Base-by-base conservation (phyloP, 768 basidiomycete genomes). In the Tulasnella sp. region DNA sequence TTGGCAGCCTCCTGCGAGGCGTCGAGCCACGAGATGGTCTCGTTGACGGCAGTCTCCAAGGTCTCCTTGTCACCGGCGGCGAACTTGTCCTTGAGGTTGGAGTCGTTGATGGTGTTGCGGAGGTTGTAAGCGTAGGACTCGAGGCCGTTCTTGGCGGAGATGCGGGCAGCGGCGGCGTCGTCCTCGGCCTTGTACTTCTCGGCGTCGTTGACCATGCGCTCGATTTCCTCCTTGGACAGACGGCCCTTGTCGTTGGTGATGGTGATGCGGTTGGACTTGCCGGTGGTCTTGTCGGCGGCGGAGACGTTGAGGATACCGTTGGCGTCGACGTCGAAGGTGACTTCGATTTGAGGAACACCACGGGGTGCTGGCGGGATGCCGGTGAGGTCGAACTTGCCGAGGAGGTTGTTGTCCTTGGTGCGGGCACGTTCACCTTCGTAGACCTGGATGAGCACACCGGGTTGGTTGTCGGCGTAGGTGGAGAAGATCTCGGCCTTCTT, bases 401-500 rank as follows among this genome's bases (percentile, higher is more conserved):
- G 87, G 78, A 87, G 85, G 85, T 88, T 87, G 84, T 88, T 88
- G 85, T 89, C 88, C 86, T 88, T 88, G 76, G 88, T 89, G 82
- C 87, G 84, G 78, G 86, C 85, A 78, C 88, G 86, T 83, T 89
- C 88, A 81, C 88, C 88, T 76, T 87, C 87, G 84, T 84, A 87
- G 58, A 88, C 88, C 84, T 89, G 87, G 85, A 89, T 88, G 81
- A 89, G 85, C 75, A 89, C 88, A 85, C 88, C 88, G 80, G 88
- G 88, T 85, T 89, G 88, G 88, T 88, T 88, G 85, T 88, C 88
- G 82, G 88, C 86, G 85, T 88, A 88, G 83, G 86, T 90, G 81
- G 89, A 89, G 87, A 88, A 90, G 87, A 86, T 87, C 85, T 87
- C 89, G 83, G 86, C 90, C 87, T 88, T 89, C 87, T 88, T 87